These are phyloP conservation scores for Pichia terricola DNA, from an alignment of 1,139 yeast species.

Conservation along the genomic window DNA sequence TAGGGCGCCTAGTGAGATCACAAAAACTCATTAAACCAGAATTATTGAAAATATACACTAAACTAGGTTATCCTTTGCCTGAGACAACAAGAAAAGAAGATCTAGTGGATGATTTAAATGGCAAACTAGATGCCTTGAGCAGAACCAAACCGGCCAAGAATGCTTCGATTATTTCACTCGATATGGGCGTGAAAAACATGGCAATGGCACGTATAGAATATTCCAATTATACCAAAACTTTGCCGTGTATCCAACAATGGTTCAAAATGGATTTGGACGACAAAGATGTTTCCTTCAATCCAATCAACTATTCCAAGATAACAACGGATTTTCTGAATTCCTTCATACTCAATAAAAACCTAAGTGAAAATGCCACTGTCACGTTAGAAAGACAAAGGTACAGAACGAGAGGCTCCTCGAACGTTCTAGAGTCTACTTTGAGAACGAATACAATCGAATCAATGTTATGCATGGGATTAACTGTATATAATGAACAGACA, in stretches of 20 bases:
- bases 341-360: not conserved
- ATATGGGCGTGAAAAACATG: conserved; percentile 35
- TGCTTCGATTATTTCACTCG: conserved; percentile 26
- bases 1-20: not conserved
- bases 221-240: conserved; percentile 23
- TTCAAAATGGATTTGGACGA: conserved; percentile 30
- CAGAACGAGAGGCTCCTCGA: conserved; percentile 36
- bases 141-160: not conserved
- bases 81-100: conserved; percentile 7
- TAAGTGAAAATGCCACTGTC: conserved; percentile 19
- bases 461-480: conserved; percentile 27
- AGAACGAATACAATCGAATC: conserved; percentile 46
- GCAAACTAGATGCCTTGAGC: not conserved
- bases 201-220: conserved; percentile 26
- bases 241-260: conserved; percentile 28
- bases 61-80: conserved; percentile 16
- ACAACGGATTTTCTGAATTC: conserved; percentile 13
- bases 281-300: conserved; percentile 16
- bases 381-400: conserved; percentile 48
- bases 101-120: conserved; percentile 9
- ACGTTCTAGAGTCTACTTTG: conserved; percentile 41
- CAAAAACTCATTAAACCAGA: not conserved
- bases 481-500: conserved; percentile 4
- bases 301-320: conserved; percentile 19
- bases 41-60: conserved; percentile 3